Base-by-base conservation (phyloP, 495 filamentous ascomycete genomes). In the Umbilicaria muhlenbergii region DNA sequence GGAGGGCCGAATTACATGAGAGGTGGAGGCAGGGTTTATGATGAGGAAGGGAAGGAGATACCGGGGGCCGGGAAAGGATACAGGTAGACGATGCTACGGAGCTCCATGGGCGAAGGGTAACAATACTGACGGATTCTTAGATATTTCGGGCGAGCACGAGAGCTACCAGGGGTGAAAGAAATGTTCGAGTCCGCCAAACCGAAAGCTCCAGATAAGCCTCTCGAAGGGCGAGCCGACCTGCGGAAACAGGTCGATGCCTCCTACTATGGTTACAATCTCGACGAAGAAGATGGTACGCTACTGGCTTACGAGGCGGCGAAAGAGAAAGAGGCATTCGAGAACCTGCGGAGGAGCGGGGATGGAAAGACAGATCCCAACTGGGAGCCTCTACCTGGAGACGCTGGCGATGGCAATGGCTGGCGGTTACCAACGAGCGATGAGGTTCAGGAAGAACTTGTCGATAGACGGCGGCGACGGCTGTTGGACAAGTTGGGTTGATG, bases 1-100 rank as follows among this genome's bases (percentile, higher is more conserved):
- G 92, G 92, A 37, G 91, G 91, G 12, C 92, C 92, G 34, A 96
- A 95, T 63, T 98, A 95, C 60, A 96, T 92, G 88, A 72, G 91
- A n/a, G 85, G 79, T 11, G 72, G 75, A 1, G 86, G 77, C 28
- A 74, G 81, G 46, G 77, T 94, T 24, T 85, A 84, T 60, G 91
- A 95, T 64, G 91, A 94, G 49, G 81, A 93, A 34, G 91, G 91
- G 3, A 69, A 81, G 24, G 92, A 94, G 61, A 83, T 98, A 5
- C 24, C 24, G 24, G 24, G 24, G 6, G 81, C 81, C 1, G 86
- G 86, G 16, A 91, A 84, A 57, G 87, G 87, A 16, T 93, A 93
- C 63, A 71, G 79, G 61, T 69, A 59, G 17, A 49, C n/a, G 13
- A 17, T n/a, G 13, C 14, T 34, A 8, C 17, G 5, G 16, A 6